Evolutionary conservation across 352 stramenopile species (phyloP), one percentile per base, ranked within the genome.

Genomic region (Hyphochytrium catenoides): DNA sequence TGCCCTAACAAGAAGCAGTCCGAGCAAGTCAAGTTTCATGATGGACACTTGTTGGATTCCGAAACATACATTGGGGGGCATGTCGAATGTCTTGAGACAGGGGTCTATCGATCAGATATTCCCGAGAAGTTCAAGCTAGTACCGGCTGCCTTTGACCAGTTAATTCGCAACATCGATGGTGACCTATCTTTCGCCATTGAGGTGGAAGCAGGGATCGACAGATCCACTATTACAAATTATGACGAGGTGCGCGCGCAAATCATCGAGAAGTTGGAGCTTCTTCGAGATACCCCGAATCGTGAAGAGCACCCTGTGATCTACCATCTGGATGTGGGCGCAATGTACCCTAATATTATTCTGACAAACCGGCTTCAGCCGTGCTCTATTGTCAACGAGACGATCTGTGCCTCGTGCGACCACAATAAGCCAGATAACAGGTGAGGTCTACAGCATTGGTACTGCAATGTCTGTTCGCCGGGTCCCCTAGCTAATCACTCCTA

Each of bases 281-380:
- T 99, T 20, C 66, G 84, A 4, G 87, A 98, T 43, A 67, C 65
- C 20, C 90, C 91, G 0, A 71, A 75, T 28, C 67, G 81, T 3
- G 67, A 58, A 39, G 76, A 81, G 58, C 82, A 68, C 28, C 92
- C 92, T 0, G 67, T 93, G 15, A 95, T 99, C 36, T 98, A 98
- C 48, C 91, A 98, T 48, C 75, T 99, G 46, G 92, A 98, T 56
- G 92, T 99, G 2, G 88, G 78, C 17, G 92, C 91, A 18, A 98
- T 98, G 92, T 98, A 99, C 52, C 92, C 91, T 5, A 99, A 99
- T 48, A 98, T 98, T 45, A 99, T 98, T 54, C 50, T 98, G 7
- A 97, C 90, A 4, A 99, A 98, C 49, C 81, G 92, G 1, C 56
- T 98, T 26, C 90, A 98, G 58, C 90, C 91, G 12, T 91, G 74